Evolutionary conservation across 2,329 filamentous ascomycete species (phyloP).

Genomic region (Talaromyces marneffei): DNA sequence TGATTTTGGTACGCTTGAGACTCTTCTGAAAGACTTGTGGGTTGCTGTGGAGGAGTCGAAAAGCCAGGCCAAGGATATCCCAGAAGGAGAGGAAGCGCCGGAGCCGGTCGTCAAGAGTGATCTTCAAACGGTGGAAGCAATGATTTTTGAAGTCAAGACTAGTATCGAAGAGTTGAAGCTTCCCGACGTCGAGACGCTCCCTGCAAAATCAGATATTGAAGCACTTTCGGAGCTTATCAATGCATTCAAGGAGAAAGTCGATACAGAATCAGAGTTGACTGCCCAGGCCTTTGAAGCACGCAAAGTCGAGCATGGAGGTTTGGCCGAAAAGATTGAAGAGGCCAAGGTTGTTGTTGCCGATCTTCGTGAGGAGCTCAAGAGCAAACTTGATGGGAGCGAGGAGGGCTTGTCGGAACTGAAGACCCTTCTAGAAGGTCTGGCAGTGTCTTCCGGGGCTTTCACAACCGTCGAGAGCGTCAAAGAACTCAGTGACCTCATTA

Average conservation of each 20-base stretch:
- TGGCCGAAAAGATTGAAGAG: conserved; percentile 71
- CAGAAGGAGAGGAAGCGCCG: conserved; percentile 41
- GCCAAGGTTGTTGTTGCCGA: conserved; percentile 72
- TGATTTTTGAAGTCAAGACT: conserved; percentile 79
- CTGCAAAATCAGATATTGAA: conserved; percentile 70
- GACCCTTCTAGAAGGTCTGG: conserved; percentile 60
- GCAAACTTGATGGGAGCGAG: conserved; percentile 69
- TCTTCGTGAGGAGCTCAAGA: conserved; percentile 69
- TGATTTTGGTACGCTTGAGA: conserved; percentile 70
- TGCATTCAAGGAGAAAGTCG: conserved; percentile 59
- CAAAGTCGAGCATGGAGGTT: conserved; percentile 72
- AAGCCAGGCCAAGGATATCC: conserved; percentile 29
- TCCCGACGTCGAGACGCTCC: conserved; percentile 63
- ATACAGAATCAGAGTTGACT: conserved; percentile 64
- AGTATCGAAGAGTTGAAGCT: conserved; percentile 68
- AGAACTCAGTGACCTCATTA: conserved; percentile 69
- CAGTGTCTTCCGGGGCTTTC: conserved; percentile 50
- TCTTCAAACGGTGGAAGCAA: conserved; percentile 70
- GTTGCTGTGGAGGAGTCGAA: conserved; percentile 67
- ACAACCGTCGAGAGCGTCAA: conserved; percentile 57
- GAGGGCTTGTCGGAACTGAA: conserved; percentile 56
- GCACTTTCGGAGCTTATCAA: conserved; percentile 65
- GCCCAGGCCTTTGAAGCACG: conserved; percentile 77
- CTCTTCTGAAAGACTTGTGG: conserved; percentile 72
- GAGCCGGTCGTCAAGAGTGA: conserved; percentile 74